These are phyloP conservation scores for Cyclotella atomus DNA, from an alignment of 108 stramenopile species.

Conservation along the genomic window DNA sequence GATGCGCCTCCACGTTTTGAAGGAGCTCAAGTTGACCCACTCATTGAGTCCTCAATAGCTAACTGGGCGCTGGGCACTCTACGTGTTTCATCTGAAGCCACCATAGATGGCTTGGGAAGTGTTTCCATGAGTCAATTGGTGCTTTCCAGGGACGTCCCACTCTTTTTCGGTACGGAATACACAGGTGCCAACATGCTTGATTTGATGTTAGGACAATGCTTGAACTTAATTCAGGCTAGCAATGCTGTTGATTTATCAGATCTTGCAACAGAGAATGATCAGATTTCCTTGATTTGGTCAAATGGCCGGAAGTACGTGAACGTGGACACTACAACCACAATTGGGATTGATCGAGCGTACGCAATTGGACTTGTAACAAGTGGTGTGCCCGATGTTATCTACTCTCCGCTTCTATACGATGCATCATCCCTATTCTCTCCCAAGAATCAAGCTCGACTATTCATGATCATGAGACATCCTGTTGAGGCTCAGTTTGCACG, in stretches of 20 bases:
- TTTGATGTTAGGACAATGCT: conserved; percentile 17
- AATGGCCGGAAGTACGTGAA: conserved; percentile 27
- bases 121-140: background rate
- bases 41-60: conserved; percentile 14
- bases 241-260: background rate
- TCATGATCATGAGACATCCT: conserved; percentile 27
- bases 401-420: conserved; percentile 24
- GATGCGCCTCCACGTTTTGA: conserved; percentile 25
- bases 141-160: conserved; percentile 26
- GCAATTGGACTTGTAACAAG: conserved; percentile 12
- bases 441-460: conserved; percentile 14
- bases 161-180: conserved; percentile 29
- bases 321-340: conserved; percentile 22
- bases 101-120: conserved; percentile 28
- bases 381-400: conserved; percentile 28
- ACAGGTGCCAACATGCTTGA: conserved; percentile 21
- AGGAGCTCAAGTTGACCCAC: background rate
- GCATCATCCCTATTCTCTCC: conserved; percentile 5
- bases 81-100: conserved; percentile 2
- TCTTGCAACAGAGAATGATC: background rate
- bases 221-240: conserved; percentile 29
- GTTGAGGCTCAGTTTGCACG: conserved; percentile 18
- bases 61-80: conserved; percentile 27
- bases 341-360: conserved; percentile 23
- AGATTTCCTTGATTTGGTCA: background rate